phyloP scores from a whole-genome alignment of 73 alveolate species.

The Symbiodinium natans region DNA sequence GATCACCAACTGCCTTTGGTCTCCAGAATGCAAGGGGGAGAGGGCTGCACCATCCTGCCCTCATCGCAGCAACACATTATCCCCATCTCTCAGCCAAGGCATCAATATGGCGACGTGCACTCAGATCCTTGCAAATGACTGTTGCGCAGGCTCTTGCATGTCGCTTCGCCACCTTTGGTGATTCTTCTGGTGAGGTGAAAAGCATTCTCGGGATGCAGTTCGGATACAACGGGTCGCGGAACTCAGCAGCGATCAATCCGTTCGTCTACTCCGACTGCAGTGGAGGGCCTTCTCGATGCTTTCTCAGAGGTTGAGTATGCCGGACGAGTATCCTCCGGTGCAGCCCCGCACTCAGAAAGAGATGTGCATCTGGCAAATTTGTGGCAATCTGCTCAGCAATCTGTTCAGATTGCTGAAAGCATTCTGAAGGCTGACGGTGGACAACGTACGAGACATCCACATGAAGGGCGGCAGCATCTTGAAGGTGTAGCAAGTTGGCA shows the following conservation, averaged over 20 bases:
- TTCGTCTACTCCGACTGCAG: neutral
- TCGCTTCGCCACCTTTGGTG: neutral
- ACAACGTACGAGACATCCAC: constrained; percentile 97
- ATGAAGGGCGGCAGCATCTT: constrained; percentile 97
- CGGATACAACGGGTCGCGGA: constrained; percentile 98
- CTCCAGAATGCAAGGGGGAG: neutral
- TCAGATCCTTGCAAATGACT: too few species aligned
- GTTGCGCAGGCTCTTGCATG: too few species aligned
- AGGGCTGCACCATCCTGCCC: neutral
- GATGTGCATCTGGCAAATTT: neutral
- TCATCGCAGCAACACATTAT: neutral
- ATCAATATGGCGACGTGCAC: constrained; percentile 96
- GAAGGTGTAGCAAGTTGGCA: neutral
- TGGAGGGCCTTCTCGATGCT: neutral
- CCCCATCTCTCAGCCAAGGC: constrained; percentile 2
- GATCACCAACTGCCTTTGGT: constrained; percentile 96
- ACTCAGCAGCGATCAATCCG: neutral
- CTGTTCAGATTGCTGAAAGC: neutral
- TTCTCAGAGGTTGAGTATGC: constrained; percentile 35
- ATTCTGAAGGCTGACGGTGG: constrained; percentile 96
- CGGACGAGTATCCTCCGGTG: constrained; percentile 56
- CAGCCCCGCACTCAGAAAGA: neutral
- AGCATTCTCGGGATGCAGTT: constrained; percentile 98
- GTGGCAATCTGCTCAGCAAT: neutral
- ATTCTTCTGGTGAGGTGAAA: constrained; percentile 95